Conservation (phyloP, 495 filamentous ascomycete species). For the Trichoderma gamsii region DNA sequence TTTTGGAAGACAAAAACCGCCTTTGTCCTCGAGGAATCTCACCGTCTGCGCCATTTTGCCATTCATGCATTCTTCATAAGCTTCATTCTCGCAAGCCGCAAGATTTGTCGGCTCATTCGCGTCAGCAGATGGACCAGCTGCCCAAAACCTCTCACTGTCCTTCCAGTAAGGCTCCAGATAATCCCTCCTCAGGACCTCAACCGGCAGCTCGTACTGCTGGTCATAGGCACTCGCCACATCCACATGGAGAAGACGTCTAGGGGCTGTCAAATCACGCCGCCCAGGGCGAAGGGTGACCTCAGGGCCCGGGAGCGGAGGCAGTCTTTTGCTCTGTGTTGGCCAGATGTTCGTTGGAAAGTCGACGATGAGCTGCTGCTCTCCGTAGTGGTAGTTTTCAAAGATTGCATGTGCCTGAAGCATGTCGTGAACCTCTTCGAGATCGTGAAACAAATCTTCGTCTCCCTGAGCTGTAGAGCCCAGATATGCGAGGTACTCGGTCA, state of each 20-base stretch:
- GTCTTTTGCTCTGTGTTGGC: constrained; percentile 4
- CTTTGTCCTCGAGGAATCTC: not conserved
- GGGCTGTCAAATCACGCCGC: not conserved
- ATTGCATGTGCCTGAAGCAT: constrained; percentile 25
- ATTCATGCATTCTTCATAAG: not conserved
- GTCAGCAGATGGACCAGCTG: not conserved
- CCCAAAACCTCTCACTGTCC: not conserved
- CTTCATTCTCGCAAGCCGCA: not conserved
- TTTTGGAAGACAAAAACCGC: not conserved
- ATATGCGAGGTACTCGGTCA: constrained; percentile 26
- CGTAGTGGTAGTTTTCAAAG: constrained; percentile 25
- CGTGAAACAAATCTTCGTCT: constrained; percentile 19
- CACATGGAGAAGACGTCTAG: constrained; percentile 3
- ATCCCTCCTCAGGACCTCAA: not conserved
- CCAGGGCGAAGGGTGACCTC: not conserved
- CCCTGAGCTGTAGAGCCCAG: constrained; percentile 20
- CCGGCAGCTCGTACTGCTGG: constrained; percentile 6
- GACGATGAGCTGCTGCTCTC: constrained; percentile 16
- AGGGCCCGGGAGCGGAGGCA: not conserved
- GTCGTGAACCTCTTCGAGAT: constrained; percentile 23
- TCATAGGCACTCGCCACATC: not conserved
- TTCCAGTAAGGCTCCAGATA: not conserved
- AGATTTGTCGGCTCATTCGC: not conserved
- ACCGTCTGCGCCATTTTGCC: not conserved
- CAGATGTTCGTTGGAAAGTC: not conserved